These are phyloP conservation scores for Solanum microdontum DNA, from an alignment of 257 asterid species.

Conservation along the genomic window DNA sequence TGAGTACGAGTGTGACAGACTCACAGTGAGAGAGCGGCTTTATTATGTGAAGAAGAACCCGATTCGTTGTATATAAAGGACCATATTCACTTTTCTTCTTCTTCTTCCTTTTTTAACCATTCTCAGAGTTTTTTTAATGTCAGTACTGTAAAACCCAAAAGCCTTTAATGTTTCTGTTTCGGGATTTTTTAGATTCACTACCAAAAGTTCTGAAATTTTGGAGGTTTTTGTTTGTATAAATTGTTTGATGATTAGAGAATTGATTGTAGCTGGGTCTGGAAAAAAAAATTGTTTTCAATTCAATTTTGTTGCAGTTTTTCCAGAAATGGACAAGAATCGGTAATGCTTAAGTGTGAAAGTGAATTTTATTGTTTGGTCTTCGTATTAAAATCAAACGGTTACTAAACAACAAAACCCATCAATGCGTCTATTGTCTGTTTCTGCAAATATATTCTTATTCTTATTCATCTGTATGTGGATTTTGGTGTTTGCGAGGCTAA, in stretches of 20 bases:
- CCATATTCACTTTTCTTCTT: background rate
- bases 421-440: background rate
- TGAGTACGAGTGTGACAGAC: background rate
- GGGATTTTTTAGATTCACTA: background rate
- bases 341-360: background rate
- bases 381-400: background rate
- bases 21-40: background rate
- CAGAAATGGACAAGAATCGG: background rate
- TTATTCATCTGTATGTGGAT: conserved; percentile 21
- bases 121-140: background rate
- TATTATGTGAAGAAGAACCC: background rate
- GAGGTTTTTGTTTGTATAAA: background rate
- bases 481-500: conserved; percentile 13
- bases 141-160: background rate
- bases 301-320: background rate
- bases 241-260: background rate
- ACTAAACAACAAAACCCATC: background rate
- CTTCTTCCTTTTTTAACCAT: background rate
- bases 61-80: background rate
- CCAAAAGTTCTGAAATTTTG: background rate
- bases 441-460: conserved; percentile 12
- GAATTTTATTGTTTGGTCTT: background rate
- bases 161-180: background rate
- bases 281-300: background rate
- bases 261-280: background rate